Percentiles rank a stretch among this genome's conserved stretches.
phyloP scores from a whole-genome alignment of 306 rosid species.

The Oemleria cerasiformis region DNA sequence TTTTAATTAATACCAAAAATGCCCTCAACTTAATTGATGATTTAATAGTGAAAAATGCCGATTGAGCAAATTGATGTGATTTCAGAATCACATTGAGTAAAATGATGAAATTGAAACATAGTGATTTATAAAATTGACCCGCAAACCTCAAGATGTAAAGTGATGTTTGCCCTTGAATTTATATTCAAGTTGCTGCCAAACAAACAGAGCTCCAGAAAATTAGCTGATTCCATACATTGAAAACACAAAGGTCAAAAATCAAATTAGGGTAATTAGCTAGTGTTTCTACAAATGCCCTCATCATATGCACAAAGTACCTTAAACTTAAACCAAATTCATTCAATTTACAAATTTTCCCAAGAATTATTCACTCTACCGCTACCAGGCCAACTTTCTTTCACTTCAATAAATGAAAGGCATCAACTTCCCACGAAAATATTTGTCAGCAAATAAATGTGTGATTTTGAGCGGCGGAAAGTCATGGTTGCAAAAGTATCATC shows the following conservation, averaged over 20 bases:
- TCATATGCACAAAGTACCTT: constrained; percentile 32
- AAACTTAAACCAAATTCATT: constrained; percentile 3
- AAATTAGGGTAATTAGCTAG: constrained; percentile 16
- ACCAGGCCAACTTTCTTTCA: constrained; percentile 4
- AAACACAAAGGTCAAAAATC: constrained; percentile 1
- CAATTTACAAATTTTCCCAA: constrained; percentile 39
- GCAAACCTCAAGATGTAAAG: too few relatives aligned
- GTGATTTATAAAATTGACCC: too few relatives aligned
- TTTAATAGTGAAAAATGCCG: too few relatives aligned
- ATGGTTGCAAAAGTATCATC: constrained; percentile 11
- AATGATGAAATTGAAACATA: too few relatives aligned
- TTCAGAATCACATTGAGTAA: too few relatives aligned
- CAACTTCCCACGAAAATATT: constrained; percentile 10
- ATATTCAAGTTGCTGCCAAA: not conserved
- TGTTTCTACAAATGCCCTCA: constrained; percentile 19
- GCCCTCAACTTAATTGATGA: too few relatives aligned
- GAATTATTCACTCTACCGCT: constrained; percentile 3
- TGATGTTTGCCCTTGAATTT: too few relatives aligned
- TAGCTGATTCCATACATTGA: constrained; percentile 18
- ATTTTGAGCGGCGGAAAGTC: not conserved
- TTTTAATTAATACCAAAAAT: too few relatives aligned
- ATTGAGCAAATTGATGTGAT: too few relatives aligned
- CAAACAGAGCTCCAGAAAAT: not conserved
- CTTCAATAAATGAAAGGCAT: not conserved
- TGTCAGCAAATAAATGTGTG: constrained; percentile 3